Evolutionary conservation across 78 protist species (phyloP).

Genomic region (slime mould (Dictyostelium discoideum)): DNA sequence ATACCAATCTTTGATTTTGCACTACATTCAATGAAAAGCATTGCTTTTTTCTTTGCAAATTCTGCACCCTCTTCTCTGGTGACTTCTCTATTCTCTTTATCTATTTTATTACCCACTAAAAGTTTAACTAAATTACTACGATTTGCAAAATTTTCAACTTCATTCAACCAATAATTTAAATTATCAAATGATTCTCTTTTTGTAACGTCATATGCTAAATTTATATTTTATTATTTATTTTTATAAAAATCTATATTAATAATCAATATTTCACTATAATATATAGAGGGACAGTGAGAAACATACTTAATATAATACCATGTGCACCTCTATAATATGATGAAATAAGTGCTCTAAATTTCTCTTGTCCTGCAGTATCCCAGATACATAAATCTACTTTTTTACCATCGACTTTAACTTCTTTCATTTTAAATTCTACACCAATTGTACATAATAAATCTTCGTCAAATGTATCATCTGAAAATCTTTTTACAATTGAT

Average conservation of each 20-base stretch:
- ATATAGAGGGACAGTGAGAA: too few relatives aligned
- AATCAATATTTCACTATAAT: too few relatives aligned
- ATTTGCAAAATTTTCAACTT: slow-evolving; percentile 81
- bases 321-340: slow-evolving; percentile 92
- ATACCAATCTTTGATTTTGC: slow-evolving; percentile 90
- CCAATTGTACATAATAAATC: slow-evolving; percentile 92
- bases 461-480: slow-evolving; percentile 87
- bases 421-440: slow-evolving; percentile 92
- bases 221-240: not conserved
- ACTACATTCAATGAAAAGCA: slow-evolving; percentile 85
- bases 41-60: slow-evolving; percentile 85
- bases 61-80: slow-evolving; percentile 86
- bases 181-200: slow-evolving; percentile 83
- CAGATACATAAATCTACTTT: slow-evolving; percentile 89
- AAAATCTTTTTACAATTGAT: slow-evolving; percentile 88
- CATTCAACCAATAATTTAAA: slow-evolving; percentile 84
- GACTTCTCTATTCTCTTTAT: slow-evolving; percentile 83
- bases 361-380: slow-evolving; percentile 95
- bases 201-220: slow-evolving; percentile 87
- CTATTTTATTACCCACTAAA: slow-evolving; percentile 88
- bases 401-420: slow-evolving; percentile 77
- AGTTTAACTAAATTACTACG: slow-evolving; percentile 48
- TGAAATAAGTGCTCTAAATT: slow-evolving; percentile 87
- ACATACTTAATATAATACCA: slow-evolving; percentile 85
- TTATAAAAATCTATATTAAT: not conserved